These are phyloP conservation scores for Lactarius quietus DNA, from an alignment of 768 basidiomycete genomes.

Conservation along the genomic window DNA sequence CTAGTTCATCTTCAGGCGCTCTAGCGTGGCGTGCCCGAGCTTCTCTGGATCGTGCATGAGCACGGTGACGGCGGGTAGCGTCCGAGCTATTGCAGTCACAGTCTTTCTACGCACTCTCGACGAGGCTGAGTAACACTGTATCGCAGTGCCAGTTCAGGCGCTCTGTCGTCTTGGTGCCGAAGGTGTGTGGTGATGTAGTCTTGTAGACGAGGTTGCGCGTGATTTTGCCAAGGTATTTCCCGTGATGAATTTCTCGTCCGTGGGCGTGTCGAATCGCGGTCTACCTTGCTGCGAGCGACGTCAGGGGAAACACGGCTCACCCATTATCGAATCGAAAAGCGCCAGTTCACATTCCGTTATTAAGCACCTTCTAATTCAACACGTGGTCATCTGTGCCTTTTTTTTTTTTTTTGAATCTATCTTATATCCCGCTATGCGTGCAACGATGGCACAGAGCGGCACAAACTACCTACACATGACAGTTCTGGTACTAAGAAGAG, in stretches of 20 bases:
- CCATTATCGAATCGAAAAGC: slow-evolving; percentile 98
- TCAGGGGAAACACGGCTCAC: slow-evolving; percentile 81
- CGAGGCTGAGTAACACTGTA: slow-evolving; percentile 83
- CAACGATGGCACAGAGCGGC: no score
- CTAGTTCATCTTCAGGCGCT: slow-evolving; percentile 52
- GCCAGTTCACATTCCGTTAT: no score
- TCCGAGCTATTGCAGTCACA: slow-evolving; percentile 24
- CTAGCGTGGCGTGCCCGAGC: slow-evolving; percentile 27
- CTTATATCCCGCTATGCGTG: no score
- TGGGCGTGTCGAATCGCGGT: slow-evolving; percentile 93
- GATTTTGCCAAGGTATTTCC: slow-evolving; percentile 98
- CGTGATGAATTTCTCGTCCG: slow-evolving; percentile 95
- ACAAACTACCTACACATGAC: no score
- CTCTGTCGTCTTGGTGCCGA: slow-evolving; percentile 71
- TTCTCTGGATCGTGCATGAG: slow-evolving; percentile 12
- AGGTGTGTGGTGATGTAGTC: slow-evolving; percentile 74
- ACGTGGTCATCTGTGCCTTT: no score
- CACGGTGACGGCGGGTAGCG: background rate
- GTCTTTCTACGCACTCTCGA: slow-evolving; percentile 73
- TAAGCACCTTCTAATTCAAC: no score
- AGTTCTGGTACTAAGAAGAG: no score
- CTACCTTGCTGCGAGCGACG: slow-evolving; percentile 85
- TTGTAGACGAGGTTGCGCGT: slow-evolving; percentile 76
- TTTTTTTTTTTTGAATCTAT: no score
- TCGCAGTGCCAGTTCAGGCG: slow-evolving; percentile 89